Conservation (phyloP, 805 yeast species). For the Barnettozyma sucrosica region DNA sequence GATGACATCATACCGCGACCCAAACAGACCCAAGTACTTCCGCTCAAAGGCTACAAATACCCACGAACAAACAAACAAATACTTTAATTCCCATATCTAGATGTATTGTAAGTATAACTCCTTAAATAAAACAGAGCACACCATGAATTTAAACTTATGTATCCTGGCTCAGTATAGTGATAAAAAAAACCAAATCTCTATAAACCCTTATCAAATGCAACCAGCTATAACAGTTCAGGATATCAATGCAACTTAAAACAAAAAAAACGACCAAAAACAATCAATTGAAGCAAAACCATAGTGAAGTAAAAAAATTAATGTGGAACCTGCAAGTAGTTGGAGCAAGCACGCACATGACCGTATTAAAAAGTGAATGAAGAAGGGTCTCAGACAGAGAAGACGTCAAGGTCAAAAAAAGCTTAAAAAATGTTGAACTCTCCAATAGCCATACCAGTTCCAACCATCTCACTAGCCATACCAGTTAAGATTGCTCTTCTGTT, state of each 20-base stretch:
- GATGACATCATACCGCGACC: no score
- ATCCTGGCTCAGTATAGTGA: not conserved
- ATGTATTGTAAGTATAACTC: not conserved
- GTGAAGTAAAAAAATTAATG: not conserved
- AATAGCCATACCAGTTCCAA: conserved; percentile 25
- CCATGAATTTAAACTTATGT: not conserved
- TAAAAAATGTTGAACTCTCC: conserved; percentile 21
- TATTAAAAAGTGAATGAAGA: not conserved
- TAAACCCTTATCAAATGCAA: conserved; percentile 1
- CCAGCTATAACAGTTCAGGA: not conserved
- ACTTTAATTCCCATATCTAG: not conserved
- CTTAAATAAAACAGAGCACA: not conserved
- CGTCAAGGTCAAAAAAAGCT: not conserved
- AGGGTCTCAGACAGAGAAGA: not conserved
- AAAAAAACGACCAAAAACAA: not conserved
- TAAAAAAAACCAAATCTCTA: not conserved
- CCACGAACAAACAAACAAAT: not conserved
- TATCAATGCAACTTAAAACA: not conserved
- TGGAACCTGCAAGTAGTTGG: not conserved
- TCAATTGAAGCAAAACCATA: not conserved
- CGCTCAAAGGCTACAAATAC: no score
- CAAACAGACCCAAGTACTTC: no score
- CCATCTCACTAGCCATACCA: conserved; percentile 27
- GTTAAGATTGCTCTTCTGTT: conserved; percentile 26
- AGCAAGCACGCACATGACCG: not conserved